Evolutionary conservation across 805 yeast species (phyloP).

Genomic region (Candida chilensis): DNA sequence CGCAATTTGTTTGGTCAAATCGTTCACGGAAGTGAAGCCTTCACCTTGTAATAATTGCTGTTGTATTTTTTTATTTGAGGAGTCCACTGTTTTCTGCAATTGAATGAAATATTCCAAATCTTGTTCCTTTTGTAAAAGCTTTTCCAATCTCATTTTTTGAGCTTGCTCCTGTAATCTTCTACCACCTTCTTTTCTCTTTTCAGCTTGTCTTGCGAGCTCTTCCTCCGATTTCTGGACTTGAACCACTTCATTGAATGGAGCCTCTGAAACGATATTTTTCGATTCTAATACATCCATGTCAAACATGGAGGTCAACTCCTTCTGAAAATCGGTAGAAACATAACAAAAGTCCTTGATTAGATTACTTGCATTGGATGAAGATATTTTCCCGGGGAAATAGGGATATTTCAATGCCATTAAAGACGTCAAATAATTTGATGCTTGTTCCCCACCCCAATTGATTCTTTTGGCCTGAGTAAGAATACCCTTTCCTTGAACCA

Average conservation of each 20-base stretch:
- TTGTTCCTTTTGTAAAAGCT: conserved; percentile 68
- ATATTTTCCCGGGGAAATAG: conserved; percentile 72
- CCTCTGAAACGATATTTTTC: conserved; percentile 74
- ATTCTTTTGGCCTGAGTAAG: conserved; percentile 67
- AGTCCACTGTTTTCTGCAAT: conserved; percentile 42
- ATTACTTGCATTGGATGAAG: conserved; percentile 51
- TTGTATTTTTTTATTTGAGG: conserved; percentile 42
- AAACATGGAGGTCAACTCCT: conserved; percentile 49
- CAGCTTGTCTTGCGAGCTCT: conserved; percentile 69
- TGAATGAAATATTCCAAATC: conserved; percentile 66
- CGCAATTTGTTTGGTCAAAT: conserved; percentile 55
- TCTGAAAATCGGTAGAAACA: conserved; percentile 56
- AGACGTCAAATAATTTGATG: conserved; percentile 53
- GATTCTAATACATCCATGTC: conserved; percentile 55
- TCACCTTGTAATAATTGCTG: conserved; percentile 53
- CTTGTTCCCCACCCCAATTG: conserved; percentile 85
- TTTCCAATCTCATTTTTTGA: conserved; percentile 72
- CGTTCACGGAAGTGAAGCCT: conserved; percentile 70
- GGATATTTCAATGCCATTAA: conserved; percentile 81
- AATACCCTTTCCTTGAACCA: conserved; percentile 58
- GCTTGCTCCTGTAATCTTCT: conserved; percentile 90
- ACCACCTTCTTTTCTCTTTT: conserved; percentile 78
- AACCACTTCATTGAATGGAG: conserved; percentile 61
- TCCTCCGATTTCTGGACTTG: conserved; percentile 75
- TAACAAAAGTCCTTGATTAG: conserved; percentile 74